Evolutionary conservation across 306 rosid species (phyloP).

Genomic region (Medicago lupulina): DNA sequence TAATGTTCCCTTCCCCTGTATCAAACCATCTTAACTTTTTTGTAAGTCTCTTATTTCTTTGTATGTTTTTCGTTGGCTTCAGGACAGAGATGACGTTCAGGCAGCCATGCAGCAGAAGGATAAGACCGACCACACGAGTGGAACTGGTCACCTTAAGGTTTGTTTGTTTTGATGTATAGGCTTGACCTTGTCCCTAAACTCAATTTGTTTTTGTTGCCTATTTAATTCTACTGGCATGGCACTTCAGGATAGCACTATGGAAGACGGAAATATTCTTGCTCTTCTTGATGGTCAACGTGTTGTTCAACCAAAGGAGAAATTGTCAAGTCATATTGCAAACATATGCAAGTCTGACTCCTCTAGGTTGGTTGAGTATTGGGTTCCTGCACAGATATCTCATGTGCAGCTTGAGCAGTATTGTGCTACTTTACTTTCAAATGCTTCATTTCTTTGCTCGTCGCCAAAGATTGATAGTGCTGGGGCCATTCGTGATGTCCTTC

Average conservation of each 20-base stretch:
- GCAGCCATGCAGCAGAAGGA: constrained; percentile 54
- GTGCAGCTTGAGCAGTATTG: constrained; percentile 95
- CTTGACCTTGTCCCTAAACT: constrained; percentile 25
- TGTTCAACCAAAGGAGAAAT: constrained; percentile 62
- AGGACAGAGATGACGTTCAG: constrained; percentile 59
- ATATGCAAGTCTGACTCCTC: constrained; percentile 57
- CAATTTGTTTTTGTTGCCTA: constrained; percentile 30
- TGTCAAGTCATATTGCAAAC: constrained; percentile 57
- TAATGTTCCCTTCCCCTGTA: not conserved
- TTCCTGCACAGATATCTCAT: constrained; percentile 77
- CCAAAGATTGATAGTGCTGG: constrained; percentile 57
- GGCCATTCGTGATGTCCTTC: constrained; percentile 64
- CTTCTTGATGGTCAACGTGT: constrained; percentile 50
- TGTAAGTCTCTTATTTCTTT: constrained; percentile 33
- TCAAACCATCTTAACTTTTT: not conserved
- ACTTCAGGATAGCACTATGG: constrained; percentile 66
- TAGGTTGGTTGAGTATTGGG: constrained; percentile 88
- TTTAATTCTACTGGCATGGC: constrained; percentile 48
- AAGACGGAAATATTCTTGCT: constrained; percentile 55
- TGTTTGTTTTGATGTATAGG: constrained; percentile 41
- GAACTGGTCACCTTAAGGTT: constrained; percentile 53
- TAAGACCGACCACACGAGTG: constrained; percentile 6
- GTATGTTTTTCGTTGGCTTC: constrained; percentile 51
- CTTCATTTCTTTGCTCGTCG: constrained; percentile 62
- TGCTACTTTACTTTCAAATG: constrained; percentile 66